Conservation (phyloP, 2,329 filamentous ascomycete genomes). For the Ceratocystis papillata region DNA sequence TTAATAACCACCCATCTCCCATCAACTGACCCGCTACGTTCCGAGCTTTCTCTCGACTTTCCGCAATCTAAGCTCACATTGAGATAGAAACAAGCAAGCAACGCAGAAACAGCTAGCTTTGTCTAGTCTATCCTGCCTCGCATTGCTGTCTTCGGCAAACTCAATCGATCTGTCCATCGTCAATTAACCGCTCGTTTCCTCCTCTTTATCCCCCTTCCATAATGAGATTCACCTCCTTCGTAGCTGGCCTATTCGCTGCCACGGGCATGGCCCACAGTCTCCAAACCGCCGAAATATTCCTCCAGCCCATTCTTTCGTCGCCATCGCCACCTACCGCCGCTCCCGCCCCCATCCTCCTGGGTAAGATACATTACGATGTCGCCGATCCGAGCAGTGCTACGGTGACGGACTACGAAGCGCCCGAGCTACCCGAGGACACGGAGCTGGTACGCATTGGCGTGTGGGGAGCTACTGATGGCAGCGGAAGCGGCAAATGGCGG, state of each 20-base stretch:
- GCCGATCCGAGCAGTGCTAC: conserved; percentile 36
- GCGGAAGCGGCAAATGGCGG: conserved; percentile 36
- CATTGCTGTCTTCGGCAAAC: background rate
- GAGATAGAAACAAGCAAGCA: background rate
- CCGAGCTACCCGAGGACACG: conserved; percentile 39
- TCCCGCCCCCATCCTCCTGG: conserved; percentile 38
- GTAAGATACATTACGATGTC: conserved; percentile 46
- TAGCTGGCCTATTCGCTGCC: conserved; percentile 37
- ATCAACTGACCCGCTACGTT: background rate
- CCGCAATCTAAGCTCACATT: background rate
- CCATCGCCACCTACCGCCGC: conserved; percentile 25
- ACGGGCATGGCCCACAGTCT: conserved; percentile 34
- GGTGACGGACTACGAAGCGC: conserved; percentile 46
- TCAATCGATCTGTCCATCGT: background rate
- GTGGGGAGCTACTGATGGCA: conserved; percentile 38
- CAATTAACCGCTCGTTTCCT: background rate
- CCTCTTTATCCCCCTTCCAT: conserved; percentile 16
- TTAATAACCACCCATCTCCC: conserved; percentile 11
- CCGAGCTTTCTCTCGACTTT: conserved; percentile 2
- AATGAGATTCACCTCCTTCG: conserved; percentile 37
- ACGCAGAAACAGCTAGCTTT: too few relatives aligned
- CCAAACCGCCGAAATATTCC: conserved; percentile 42
- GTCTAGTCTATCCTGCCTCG: background rate
- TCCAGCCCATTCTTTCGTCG: conserved; percentile 39
- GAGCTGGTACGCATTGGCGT: conserved; percentile 48